Percentiles rank a stretch among this genome's conserved stretches.
These are phyloP conservation scores for Pyricularia sp. DNA, from an alignment of 2,329 filamentous ascomycete species.

Conservation along the genomic window DNA sequence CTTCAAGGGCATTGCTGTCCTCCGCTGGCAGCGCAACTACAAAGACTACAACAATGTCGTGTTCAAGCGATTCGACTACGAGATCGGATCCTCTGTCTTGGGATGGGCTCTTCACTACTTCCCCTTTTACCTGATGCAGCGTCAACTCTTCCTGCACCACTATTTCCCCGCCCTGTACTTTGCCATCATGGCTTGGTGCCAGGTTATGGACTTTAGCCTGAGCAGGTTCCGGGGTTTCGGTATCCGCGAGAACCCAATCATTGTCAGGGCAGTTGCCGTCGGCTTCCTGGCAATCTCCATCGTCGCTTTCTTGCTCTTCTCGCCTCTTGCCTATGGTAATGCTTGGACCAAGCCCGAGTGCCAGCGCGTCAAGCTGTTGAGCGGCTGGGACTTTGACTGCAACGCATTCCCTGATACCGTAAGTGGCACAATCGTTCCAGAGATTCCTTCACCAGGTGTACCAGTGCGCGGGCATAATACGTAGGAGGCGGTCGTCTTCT, in stretches of 20 bases:
- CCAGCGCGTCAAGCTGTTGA: slow-evolving; percentile 73
- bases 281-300: slow-evolving; percentile 63
- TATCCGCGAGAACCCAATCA: slow-evolving; percentile 52
- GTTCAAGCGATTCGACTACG: slow-evolving; percentile 97
- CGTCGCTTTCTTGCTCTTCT: slow-evolving; percentile 69
- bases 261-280: slow-evolving; percentile 64
- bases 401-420: slow-evolving; percentile 81
- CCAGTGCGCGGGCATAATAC: slow-evolving; percentile 19
- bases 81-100: slow-evolving; percentile 78
- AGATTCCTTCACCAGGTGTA: slow-evolving; percentile 19
- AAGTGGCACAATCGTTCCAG: slow-evolving; percentile 32
- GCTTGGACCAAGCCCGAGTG: slow-evolving; percentile 85
- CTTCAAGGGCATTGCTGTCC: slow-evolving; percentile 77
- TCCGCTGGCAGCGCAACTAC: slow-evolving; percentile 91
- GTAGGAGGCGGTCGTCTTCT: not conserved
- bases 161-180: slow-evolving; percentile 98
- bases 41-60: slow-evolving; percentile 68
- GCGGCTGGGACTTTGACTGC: slow-evolving; percentile 95
- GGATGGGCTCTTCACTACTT: slow-evolving; percentile 99
- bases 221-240: slow-evolving; percentile 58
- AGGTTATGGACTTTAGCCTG: slow-evolving; percentile 76
- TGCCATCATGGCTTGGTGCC: slow-evolving; percentile 75
- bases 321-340: slow-evolving; percentile 86
- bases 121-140: slow-evolving; percentile 96
- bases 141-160: slow-evolving; percentile 95